Conservation (phyloP, 768 basidiomycete species). For the Serendipita sp. region DNA sequence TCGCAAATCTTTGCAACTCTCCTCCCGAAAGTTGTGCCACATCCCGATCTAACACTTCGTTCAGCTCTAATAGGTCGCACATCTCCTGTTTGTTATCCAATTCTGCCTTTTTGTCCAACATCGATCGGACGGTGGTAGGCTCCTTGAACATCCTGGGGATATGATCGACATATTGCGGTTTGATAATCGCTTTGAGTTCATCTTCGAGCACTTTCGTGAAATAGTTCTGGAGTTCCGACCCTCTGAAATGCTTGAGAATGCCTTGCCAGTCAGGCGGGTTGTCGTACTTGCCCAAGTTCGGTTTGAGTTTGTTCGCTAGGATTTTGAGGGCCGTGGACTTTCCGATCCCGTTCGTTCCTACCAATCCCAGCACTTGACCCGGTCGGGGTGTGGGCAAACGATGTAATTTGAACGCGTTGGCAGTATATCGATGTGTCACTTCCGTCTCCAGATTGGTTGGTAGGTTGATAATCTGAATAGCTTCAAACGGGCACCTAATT, state of each 20-base stretch:
- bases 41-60: slow-evolving; percentile 72
- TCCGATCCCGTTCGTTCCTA: slow-evolving; percentile 98
- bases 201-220: slow-evolving; percentile 99
- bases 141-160: slow-evolving; percentile 95
- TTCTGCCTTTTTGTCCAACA: slow-evolving; percentile 87
- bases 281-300: slow-evolving; percentile 93
- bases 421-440: slow-evolving; percentile 96
- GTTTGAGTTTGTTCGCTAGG: slow-evolving; percentile 91
- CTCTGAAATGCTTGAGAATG: slow-evolving; percentile 95
- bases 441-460: slow-evolving; percentile 92
- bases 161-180: slow-evolving; percentile 99
- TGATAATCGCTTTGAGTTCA: slow-evolving; percentile 95
- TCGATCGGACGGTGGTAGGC: slow-evolving; percentile 65
- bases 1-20: slow-evolving; percentile 95
- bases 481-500: slow-evolving; percentile 91
- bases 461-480: slow-evolving; percentile 96
- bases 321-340: slow-evolving; percentile 98
- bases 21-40: slow-evolving; percentile 82
- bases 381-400: slow-evolving; percentile 92
- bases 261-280: slow-evolving; percentile 99
- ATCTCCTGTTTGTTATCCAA: slow-evolving; percentile 77
- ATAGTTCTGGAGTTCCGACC: slow-evolving; percentile 97
- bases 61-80: slow-evolving; percentile 75
- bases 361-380: slow-evolving; percentile 95
- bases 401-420: slow-evolving; percentile 98